These are phyloP conservation scores for Shiraia bambusicola DNA, from an alignment of 2,329 filamentous ascomycete genomes.

Conservation along the genomic window DNA sequence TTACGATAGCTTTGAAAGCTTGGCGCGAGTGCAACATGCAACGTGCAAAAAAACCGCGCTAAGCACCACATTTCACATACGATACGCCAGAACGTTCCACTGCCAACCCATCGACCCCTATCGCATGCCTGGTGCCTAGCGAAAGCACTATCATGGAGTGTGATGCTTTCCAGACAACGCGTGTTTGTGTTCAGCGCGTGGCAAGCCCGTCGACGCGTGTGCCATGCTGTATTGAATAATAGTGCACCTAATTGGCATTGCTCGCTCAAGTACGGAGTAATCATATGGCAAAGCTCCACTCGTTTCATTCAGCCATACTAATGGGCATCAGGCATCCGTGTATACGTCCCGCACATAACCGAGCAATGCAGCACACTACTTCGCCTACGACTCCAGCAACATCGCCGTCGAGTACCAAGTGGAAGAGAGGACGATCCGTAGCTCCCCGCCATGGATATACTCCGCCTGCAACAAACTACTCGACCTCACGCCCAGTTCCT, in stretches of 20 bases:
- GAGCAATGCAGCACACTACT: conserved; percentile 8
- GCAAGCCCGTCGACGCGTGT: conserved; percentile 15
- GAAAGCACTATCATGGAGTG: conserved; percentile 40
- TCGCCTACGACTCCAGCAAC: conserved; percentile 4
- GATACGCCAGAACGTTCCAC: conserved; percentile 10
- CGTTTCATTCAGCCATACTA: too few species aligned
- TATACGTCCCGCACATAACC: background rate
- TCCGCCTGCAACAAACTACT: conserved; percentile 1
- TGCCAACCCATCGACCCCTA: conserved; percentile 2
- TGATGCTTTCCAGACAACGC: conserved; percentile 37
- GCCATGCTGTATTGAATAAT: conserved; percentile 14
- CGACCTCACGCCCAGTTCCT: background rate
- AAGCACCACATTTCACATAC: conserved; percentile 8
- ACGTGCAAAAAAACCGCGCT: conserved; percentile 22
- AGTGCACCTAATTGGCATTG: background rate
- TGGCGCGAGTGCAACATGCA: conserved; percentile 15
- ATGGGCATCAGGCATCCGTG: too few species aligned
- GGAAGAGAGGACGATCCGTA: conserved; percentile 24
- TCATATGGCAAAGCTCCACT: too few species aligned
- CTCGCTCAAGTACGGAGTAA: too few species aligned
- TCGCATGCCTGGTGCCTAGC: conserved; percentile 29
- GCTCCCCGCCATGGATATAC: conserved; percentile 7
- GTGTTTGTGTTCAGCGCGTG: conserved; percentile 29
- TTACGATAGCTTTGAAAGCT: conserved; percentile 22
- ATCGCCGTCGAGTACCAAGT: conserved; percentile 13